Base-by-base conservation (phyloP, 1,139 yeast genomes). In the Petasospora rhodanensis region DNA sequence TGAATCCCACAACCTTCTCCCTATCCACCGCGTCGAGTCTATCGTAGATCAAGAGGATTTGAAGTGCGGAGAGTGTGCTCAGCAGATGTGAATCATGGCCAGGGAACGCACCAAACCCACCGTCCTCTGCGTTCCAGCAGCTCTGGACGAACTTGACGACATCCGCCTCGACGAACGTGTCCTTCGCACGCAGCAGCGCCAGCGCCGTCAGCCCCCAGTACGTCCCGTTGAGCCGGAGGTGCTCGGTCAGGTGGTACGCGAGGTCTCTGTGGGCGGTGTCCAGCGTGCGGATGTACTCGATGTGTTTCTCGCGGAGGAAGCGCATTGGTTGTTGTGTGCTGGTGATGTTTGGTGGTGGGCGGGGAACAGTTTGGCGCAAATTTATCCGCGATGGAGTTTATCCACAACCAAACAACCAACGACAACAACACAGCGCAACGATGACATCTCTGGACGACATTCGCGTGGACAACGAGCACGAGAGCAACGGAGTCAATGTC, bases 151-250 rank as follows among this genome's bases (percentile, higher is more conserved):
- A 93, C 12, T 65, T 61, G 4, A 84, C 60, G 13, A 91, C 77
- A 7, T 79, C 85, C 0, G 66, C 59, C 36, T 67, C 62, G 10
- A 79, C 70, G 32, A 91, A 71, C 2, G 76, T 69, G n/a, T 70
- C 70, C 16, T 68, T 61, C 2, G 78, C 64, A 26, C 70, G 68
- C 62, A 89, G 55, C 7, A 82, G 60, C 32, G 74, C 73, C 24
- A 89, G 61, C 0, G 96, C 86, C 12, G 83, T 79, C 6, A 86
- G 64, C 0, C 96, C 98, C 99, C 99, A 91, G 56, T 93, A 91
- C 2, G 93, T 67, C 6, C 98, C 98, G 51, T 84, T 86, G 68
- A 91, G 62, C 26, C 96, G 70, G 34, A 91, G 67, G 56, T 91
- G 97, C 52, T 93, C 97, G 17, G 87, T 75, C 35, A 89, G 61